Conservation (phyloP, 768 basidiomycete species). For the Kwoniella pini region DNA sequence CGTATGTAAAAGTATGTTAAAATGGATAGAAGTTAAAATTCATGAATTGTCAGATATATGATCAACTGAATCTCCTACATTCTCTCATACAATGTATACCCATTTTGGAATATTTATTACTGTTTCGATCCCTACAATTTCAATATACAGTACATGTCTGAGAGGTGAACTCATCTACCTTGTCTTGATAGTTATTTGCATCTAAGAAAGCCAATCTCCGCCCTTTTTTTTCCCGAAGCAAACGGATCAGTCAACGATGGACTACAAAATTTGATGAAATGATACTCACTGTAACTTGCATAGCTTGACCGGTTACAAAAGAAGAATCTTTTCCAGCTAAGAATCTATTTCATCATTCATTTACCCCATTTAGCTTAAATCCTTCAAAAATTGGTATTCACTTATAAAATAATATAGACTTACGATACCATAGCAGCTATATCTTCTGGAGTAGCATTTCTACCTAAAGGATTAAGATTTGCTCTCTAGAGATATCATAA, state of each 20-base stretch:
- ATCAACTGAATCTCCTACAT: neutral
- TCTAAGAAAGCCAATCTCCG: slow-evolving; percentile 13
- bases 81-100: no score
- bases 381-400: no score
- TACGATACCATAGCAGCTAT: slow-evolving; percentile 14
- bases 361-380: no score
- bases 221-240: neutral
- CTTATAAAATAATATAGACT: no score
- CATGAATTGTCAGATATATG: neutral
- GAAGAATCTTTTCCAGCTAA: slow-evolving; percentile 1
- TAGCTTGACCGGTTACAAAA: slow-evolving; percentile 12
- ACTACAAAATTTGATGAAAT: neutral
- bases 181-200: neutral
- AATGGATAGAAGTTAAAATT: no score
- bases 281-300: slow-evolving; percentile 15
- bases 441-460: slow-evolving; percentile 15
- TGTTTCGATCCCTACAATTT: no score
- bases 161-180: no score
- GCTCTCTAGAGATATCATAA: neutral
- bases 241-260: no score
- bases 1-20: no score
- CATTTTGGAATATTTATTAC: no score
- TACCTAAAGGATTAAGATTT: slow-evolving; percentile 1
- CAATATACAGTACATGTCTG: no score
- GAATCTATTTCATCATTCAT: neutral